A percentile compares a stretch with the other conserved stretches of the same genome.
Conservation (phyloP, 805 yeast species). For the Priceomyces haplophilus region DNA sequence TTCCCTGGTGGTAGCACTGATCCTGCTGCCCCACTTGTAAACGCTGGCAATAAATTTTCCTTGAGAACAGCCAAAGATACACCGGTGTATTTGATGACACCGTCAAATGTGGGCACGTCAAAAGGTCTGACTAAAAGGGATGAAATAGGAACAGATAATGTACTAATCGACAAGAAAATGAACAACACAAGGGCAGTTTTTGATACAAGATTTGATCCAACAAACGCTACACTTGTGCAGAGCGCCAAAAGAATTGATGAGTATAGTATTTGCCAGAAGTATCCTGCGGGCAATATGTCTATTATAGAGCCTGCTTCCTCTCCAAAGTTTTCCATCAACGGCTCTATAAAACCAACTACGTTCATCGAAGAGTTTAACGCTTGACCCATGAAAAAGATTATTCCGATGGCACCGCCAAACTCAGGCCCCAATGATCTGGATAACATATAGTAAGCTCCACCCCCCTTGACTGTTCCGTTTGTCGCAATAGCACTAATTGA, state of each 20-base stretch:
- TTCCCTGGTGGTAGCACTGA: conserved; percentile 51
- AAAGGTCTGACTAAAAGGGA: conserved; percentile 59
- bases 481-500: conserved; percentile 95
- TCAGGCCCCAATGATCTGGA: conserved; percentile 95
- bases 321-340: conserved; percentile 79
- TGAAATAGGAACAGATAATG: conserved; percentile 79
- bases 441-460: conserved; percentile 98
- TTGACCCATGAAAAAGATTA: conserved; percentile 93
- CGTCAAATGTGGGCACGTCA: conserved; percentile 43
- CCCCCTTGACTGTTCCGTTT: conserved; percentile 95
- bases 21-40: conserved; percentile 92
- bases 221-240: conserved; percentile 73
- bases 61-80: conserved; percentile 62
- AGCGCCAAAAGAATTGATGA: conserved; percentile 64
- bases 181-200: conserved; percentile 77
- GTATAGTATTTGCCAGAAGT: conserved; percentile 66
- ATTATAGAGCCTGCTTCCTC: conserved; percentile 51
- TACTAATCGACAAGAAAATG: conserved; percentile 62
- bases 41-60: conserved; percentile 71
- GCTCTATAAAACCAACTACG: conserved; percentile 94
- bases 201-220: conserved; percentile 80
- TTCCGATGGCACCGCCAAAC: conserved; percentile 96
- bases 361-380: conserved; percentile 87
- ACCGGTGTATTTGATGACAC: conserved; percentile 57
- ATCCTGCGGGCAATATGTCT: conserved; percentile 63